Evolutionary conservation across 164 flowering plant genomes (phyloP), one percentile per base, ranked within the genome.

Genomic region (Stephania yunnanensis): DNA sequence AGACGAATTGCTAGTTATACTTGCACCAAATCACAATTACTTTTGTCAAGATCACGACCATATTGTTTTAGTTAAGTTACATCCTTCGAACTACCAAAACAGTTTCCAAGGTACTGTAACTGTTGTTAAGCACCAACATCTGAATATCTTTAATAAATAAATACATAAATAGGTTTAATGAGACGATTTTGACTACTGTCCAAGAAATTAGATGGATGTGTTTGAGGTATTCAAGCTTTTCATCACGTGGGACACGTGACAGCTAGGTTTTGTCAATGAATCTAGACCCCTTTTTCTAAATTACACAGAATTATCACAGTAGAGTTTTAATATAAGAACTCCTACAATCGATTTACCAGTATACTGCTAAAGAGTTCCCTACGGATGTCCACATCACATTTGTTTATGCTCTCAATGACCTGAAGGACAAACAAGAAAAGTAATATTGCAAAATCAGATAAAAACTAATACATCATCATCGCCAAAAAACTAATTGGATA

Each of bases 341-440:
- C 5, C 17, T 19, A 46, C 7, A 61, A 58, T 42, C 2, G 79
- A 12, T 50, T 84, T 90, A 95, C 98, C 97, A 95, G 80, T 73
- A 95, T 90, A 74, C 95, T 91, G 79, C 97, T 93, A 75, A 83
- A 95, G 45, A 95, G 85, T 77, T 95, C 98, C 78, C 95, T 88
- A 44, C 98, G 91, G 71, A 95, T 95, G 81, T 95, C 98, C 78
- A 91, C 97, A 74, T 95, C 98, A 79, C 97, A 95, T 81, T 86
- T 93, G 75, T 87, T 92, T 78, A 95, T 89, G 85, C 98, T 95
- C 73, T 95, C 98, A 74, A 93, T 76, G 69, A 95, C 98, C 98
- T 95, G 86, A 12, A 79, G 29, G 29, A 58, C 76, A 69, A 61
- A 5, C 30, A 73, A 22, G 48, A 52, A 44, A 50, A 50, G 55